Evolutionary conservation across 148 eudicot species (phyloP).

Genomic region (Simmondsia chinensis): DNA sequence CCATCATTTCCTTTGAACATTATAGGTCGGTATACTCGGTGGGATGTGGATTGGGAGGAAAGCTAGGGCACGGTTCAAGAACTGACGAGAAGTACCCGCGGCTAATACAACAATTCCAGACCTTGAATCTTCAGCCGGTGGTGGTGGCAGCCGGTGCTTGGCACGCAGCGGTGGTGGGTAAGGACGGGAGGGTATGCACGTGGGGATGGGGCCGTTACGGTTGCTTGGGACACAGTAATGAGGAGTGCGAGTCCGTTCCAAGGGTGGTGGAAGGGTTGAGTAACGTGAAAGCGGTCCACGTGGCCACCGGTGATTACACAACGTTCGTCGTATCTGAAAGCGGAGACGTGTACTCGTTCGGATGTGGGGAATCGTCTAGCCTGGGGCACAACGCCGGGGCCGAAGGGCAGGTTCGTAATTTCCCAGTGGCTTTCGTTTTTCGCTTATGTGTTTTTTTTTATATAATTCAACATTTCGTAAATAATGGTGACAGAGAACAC

Average conservation of each 20-base stretch:
- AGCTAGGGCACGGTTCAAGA: constrained; percentile 80
- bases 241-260: constrained; percentile 78
- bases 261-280: constrained; percentile 72
- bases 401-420: constrained; percentile 51
- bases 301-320: constrained; percentile 91
- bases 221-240: constrained; percentile 88
- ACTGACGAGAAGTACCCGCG: constrained; percentile 73
- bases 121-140: constrained; percentile 66
- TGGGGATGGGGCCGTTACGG: constrained; percentile 99
- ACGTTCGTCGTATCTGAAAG: constrained; percentile 75
- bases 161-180: constrained; percentile 93
- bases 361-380: constrained; percentile 89
- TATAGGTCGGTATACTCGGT: constrained; percentile 93
- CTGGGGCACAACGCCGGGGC: constrained; percentile 61
- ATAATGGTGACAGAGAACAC: too few relatives aligned
- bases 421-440: too few relatives aligned
- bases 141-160: constrained; percentile 92
- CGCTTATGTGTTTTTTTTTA: too few relatives aligned
- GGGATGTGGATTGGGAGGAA: constrained; percentile 97
- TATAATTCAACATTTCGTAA: too few relatives aligned
- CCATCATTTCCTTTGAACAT: not conserved
- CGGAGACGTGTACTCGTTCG: constrained; percentile 85
- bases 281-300: constrained; percentile 74
- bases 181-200: constrained; percentile 92
- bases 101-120: constrained; percentile 59